Evolutionary conservation across 345 rosid genomes (phyloP).

Genomic region (Linum trigynum): DNA sequence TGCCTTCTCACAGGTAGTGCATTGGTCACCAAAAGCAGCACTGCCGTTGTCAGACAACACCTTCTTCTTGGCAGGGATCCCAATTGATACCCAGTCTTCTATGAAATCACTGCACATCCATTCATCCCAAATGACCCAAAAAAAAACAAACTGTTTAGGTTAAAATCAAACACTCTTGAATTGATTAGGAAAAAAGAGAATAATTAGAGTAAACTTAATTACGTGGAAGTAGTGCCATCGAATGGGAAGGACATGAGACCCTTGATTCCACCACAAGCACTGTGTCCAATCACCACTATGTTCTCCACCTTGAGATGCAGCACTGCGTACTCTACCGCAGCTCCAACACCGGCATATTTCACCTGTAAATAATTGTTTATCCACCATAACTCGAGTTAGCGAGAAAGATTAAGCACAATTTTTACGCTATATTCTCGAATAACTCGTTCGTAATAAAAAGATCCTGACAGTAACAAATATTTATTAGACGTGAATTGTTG

Average conservation of each 20-base stretch:
- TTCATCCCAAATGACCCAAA: not conserved
- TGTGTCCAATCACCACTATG: constrained; percentile 89
- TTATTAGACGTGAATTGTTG: no score
- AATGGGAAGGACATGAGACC: constrained; percentile 81
- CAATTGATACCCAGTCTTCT: constrained; percentile 86
- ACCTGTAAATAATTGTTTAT: not conserved
- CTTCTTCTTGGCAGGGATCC: constrained; percentile 68
- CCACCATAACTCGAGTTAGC: no score
- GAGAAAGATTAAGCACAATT: no score
- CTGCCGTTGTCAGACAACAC: constrained; percentile 37
- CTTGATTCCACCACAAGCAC: constrained; percentile 92
- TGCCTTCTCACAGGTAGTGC: constrained; percentile 78
- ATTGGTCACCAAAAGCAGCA: constrained; percentile 34
- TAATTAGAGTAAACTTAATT: constrained; percentile 4
- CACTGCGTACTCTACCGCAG: constrained; percentile 91
- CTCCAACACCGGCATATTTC: constrained; percentile 55
- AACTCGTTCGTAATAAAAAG: no score
- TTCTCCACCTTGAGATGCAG: constrained; percentile 81
- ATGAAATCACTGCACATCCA: constrained; percentile 73
- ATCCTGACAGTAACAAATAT: not conserved
- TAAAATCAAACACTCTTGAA: no score
- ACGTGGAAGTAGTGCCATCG: constrained; percentile 74
- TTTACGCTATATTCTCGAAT: no score
- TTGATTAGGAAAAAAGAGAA: not conserved
- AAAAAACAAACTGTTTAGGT: not conserved